Evolutionary conservation across 108 stramenopile species (phyloP).

Genomic region (Conticribra guillardii): DNA sequence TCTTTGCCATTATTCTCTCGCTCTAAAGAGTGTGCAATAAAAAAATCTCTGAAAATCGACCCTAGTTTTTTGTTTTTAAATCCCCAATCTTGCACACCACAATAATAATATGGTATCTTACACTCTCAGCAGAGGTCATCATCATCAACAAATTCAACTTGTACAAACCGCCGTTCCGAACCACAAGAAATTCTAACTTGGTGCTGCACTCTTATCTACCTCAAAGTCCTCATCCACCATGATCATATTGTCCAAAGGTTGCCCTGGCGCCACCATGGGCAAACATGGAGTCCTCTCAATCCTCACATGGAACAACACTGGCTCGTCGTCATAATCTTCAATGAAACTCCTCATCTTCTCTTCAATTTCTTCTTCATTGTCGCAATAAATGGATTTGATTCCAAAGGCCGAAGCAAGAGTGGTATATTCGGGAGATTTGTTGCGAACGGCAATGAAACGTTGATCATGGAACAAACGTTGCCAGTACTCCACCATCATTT

Average conservation of each 20-base stretch:
- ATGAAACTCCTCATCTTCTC: conserved; percentile 85
- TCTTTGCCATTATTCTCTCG: no score
- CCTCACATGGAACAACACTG: conserved; percentile 89
- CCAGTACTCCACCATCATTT: conserved; percentile 97
- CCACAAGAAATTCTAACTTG: no score
- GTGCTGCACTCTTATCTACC: conserved; percentile 78
- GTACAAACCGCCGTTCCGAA: no score
- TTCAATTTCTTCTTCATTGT: conserved; percentile 74
- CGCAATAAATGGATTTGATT: conserved; percentile 80
- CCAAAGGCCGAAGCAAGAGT: conserved; percentile 81
- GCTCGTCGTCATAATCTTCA: conserved; percentile 85
- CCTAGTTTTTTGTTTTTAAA: no score
- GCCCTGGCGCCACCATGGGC: conserved; percentile 87
- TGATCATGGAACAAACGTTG: conserved; percentile 90
- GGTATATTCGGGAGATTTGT: conserved; percentile 81
- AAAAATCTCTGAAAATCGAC: no score
- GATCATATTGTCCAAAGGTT: conserved; percentile 90
- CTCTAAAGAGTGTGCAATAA: no score
- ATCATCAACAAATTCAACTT: no score
- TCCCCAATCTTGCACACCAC: no score
- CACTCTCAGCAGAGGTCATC: no score
- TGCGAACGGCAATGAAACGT: conserved; percentile 86
- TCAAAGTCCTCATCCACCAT: conserved; percentile 82
- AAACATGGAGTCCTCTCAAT: conserved; percentile 88
- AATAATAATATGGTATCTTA: no score